phyloP scores from a whole-genome alignment of 2,329 filamentous ascomycete genomes.

The Trichoderma atroviride region DNA sequence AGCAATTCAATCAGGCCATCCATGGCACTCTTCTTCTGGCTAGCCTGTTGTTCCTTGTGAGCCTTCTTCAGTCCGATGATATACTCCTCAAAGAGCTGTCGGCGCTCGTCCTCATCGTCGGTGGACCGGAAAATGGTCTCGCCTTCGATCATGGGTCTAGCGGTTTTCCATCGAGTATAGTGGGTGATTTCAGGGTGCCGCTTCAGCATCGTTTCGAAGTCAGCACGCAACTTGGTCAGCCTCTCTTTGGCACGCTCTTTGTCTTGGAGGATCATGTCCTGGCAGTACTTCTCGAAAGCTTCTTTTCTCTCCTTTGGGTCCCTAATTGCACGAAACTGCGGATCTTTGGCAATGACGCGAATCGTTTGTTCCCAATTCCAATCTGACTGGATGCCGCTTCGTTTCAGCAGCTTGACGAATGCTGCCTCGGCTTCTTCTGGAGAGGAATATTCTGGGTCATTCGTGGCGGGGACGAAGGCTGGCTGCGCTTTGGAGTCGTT shows the following conservation, averaged over 20 bases:
- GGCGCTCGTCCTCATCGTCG: slow-evolving; percentile 82
- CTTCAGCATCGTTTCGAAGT: slow-evolving; percentile 95
- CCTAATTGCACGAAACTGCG: slow-evolving; percentile 89
- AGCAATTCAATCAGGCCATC: slow-evolving; percentile 79
- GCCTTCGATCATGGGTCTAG: slow-evolving; percentile 87
- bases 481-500: slow-evolving; percentile 60
- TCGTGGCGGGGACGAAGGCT: slow-evolving; percentile 63
- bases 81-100: slow-evolving; percentile 93
- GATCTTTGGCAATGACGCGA: slow-evolving; percentile 82
- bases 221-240: slow-evolving; percentile 84
- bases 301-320: slow-evolving; percentile 88
- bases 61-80: slow-evolving; percentile 79
- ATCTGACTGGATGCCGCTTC: slow-evolving; percentile 82
- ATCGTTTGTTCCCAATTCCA: slow-evolving; percentile 93
- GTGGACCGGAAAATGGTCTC: slow-evolving; percentile 95
- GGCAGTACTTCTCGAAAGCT: slow-evolving; percentile 93
- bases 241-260: slow-evolving; percentile 94
- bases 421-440: slow-evolving; percentile 89
- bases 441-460: slow-evolving; percentile 77
- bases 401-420: slow-evolving; percentile 86
- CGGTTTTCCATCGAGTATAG: slow-evolving; percentile 96
- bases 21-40: slow-evolving; percentile 76
- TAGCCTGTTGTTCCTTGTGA: slow-evolving; percentile 74
- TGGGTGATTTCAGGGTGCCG: slow-evolving; percentile 97
- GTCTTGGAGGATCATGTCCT: slow-evolving; percentile 87